Evolutionary conservation across 148 eudicot species (phyloP).

Genomic region (Dysphania ambrosioides): DNA sequence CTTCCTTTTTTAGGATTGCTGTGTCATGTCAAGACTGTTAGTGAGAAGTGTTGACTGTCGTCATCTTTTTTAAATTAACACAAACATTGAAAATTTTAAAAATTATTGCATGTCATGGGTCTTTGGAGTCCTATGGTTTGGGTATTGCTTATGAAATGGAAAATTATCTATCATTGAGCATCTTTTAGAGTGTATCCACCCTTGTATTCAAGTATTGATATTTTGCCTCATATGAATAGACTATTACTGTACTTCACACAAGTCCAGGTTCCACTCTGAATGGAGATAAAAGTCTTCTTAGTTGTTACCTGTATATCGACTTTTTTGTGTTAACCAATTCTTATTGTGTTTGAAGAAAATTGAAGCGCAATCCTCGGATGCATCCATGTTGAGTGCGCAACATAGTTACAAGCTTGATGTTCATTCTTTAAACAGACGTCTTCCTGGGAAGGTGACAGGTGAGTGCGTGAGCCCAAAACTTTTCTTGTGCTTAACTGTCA

Average conservation of each 20-base stretch:
- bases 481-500: neutral
- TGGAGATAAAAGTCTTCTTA: neutral
- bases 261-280: neutral
- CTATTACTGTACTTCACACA: neutral
- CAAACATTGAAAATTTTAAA: too few species aligned
- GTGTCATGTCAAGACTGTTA: neutral
- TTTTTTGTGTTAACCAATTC: slow-evolving; percentile 17
- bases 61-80: too few species aligned
- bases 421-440: slow-evolving; percentile 87
- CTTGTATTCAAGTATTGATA: neutral
- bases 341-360: slow-evolving; percentile 49
- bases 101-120: neutral
- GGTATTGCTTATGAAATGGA: neutral
- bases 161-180: neutral
- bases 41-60: neutral
- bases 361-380: slow-evolving; percentile 67
- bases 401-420: slow-evolving; percentile 99
- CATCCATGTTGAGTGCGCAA: slow-evolving; percentile 81
- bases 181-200: neutral
- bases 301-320: too few species aligned
- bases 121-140: neutral
- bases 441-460: slow-evolving; percentile 99
- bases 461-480: slow-evolving; percentile 23
- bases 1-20: neutral
- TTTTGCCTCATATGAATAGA: neutral